A percentile compares a stretch with the other conserved stretches of the same genome.
phyloP scores from a whole-genome alignment of 768 basidiomycete genomes.

The Suillus clintonianus region DNA sequence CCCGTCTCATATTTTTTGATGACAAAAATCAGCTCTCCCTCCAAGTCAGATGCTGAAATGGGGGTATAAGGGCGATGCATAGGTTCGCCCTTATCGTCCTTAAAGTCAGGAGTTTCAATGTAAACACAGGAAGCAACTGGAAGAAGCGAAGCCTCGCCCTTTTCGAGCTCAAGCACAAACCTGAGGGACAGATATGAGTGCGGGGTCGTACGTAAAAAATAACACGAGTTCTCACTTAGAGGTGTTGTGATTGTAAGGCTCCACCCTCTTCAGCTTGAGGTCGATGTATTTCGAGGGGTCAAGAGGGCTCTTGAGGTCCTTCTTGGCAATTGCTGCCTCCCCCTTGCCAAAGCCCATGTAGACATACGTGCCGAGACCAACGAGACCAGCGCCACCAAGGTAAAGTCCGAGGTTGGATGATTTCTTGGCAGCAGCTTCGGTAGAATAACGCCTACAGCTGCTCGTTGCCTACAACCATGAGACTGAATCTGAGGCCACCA shows the following conservation, averaged over 20 bases:
- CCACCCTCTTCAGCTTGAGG: conserved; percentile 78
- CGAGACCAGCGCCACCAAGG: conserved; percentile 50
- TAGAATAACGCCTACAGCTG: conserved; percentile 46
- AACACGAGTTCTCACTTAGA: conserved; percentile 51
- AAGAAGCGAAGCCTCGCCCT: conserved; percentile 74
- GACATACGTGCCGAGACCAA: conserved; percentile 45
- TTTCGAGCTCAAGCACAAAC: conserved; percentile 80
- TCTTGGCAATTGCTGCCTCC: conserved; percentile 40
- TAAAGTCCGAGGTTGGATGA: conserved; percentile 50
- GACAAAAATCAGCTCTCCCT: conserved; percentile 77
- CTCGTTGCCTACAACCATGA: conserved; percentile 29
- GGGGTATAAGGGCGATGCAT: conserved; percentile 94
- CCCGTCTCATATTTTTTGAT: conserved; percentile 87
- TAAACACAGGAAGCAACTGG: conserved; percentile 79
- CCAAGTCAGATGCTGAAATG: conserved; percentile 71
- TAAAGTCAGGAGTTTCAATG: conserved; percentile 71
- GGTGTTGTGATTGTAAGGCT: conserved; percentile 95
- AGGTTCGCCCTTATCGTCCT: conserved; percentile 82
- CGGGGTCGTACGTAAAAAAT: not conserved
- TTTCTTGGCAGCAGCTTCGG: conserved; percentile 46
- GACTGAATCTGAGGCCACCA: not conserved
- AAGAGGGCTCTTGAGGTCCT: conserved; percentile 61
- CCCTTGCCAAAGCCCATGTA: conserved; percentile 46
- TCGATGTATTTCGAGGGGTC: conserved; percentile 76
- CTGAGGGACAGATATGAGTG: conserved; percentile 35